phyloP scores from a whole-genome alignment of 306 rosid genomes.

The Geum urbanum region DNA sequence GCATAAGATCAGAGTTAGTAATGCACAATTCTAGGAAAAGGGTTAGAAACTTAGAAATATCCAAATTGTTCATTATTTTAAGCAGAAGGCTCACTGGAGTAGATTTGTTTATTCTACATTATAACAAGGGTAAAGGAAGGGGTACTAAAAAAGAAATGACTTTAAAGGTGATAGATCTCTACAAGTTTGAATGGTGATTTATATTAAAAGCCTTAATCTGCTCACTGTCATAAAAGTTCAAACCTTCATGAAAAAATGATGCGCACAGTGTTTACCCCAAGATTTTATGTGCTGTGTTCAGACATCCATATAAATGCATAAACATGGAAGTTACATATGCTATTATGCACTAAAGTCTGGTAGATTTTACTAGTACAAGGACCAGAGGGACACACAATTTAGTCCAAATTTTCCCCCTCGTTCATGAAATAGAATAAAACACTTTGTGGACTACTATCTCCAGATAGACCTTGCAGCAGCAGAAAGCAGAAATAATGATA shows the following conservation, averaged over 20 bases:
- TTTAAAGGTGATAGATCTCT: neutral
- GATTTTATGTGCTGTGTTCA: neutral
- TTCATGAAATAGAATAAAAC: neutral
- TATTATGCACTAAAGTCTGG: neutral
- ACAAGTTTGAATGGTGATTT: neutral
- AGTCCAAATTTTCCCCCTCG: neutral
- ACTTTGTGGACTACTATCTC: neutral
- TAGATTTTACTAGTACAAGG: neutral
- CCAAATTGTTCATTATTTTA: slow-evolving; percentile 14
- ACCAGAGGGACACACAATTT: neutral
- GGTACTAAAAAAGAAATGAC: neutral
- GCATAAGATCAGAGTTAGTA: slow-evolving; percentile 33
- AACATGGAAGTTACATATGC: neutral
- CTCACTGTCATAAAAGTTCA: neutral
- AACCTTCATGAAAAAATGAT: no score
- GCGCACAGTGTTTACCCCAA: neutral
- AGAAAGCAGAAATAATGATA: neutral
- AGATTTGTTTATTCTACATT: neutral
- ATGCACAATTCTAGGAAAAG: slow-evolving; percentile 14
- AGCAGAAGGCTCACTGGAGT: neutral
- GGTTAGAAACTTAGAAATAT: slow-evolving; percentile 5
- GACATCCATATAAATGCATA: neutral
- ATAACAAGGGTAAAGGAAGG: neutral
- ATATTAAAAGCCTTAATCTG: slow-evolving; percentile 2
- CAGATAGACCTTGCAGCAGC: neutral